Percentiles rank a stretch among this genome's conserved stretches.
Conservation (phyloP, 257 asterid species). For the Salvia miltiorrhiza region DNA sequence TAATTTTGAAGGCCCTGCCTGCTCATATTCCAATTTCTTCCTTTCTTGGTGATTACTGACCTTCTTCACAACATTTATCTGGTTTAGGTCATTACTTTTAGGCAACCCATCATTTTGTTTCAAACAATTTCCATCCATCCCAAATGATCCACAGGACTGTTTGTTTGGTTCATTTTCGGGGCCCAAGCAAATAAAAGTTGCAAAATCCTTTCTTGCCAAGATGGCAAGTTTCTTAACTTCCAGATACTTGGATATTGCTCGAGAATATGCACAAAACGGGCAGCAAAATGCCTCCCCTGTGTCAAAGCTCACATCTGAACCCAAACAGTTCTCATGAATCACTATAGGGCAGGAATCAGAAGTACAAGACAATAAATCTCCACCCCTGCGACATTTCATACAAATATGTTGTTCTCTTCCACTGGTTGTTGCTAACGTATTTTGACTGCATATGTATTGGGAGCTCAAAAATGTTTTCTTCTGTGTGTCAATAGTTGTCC, state of each 20-base stretch:
- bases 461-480: slow-evolving; percentile 10
- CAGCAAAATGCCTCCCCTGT: slow-evolving; percentile 49
- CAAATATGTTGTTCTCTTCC: slow-evolving; percentile 20
- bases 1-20: slow-evolving; percentile 31
- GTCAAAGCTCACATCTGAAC: slow-evolving; percentile 41
- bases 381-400: slow-evolving; percentile 49
- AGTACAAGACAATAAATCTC: slow-evolving; percentile 44
- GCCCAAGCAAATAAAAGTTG: slow-evolving; percentile 39
- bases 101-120: background rate
- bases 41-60: slow-evolving; percentile 10
- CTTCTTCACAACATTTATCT: slow-evolving; percentile 23
- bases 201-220: slow-evolving; percentile 49
- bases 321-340: slow-evolving; percentile 65
- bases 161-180: slow-evolving; percentile 25
- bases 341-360: slow-evolving; percentile 44
- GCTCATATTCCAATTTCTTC: slow-evolving; percentile 27
- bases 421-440: background rate
- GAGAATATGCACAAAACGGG: slow-evolving; percentile 79
- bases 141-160: slow-evolving; percentile 13
- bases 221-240: slow-evolving; percentile 44
- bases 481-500: background rate
- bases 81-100: slow-evolving; percentile 25
- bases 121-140: slow-evolving; percentile 18
- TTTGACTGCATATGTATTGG: background rate
- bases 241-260: slow-evolving; percentile 46